Evolutionary conservation across 768 basidiomycete genomes (phyloP).

Genomic region (Tricholoma saponaceum): DNA sequence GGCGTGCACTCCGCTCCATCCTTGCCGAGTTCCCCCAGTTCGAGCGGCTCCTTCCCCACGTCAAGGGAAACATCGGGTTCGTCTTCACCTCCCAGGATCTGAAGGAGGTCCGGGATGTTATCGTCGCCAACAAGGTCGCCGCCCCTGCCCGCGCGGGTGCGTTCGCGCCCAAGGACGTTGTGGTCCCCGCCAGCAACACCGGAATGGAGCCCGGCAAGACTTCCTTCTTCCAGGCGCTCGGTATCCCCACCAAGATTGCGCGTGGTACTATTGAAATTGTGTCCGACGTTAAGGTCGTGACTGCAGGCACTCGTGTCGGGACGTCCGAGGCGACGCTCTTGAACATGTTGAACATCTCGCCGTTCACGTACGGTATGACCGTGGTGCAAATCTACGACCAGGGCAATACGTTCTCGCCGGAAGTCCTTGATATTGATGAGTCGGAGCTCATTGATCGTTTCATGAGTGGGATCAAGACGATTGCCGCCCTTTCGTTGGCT

Average conservation of each 20-base stretch:
- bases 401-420: conserved; percentile 87
- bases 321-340: conserved; percentile 95
- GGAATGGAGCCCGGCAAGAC: conserved; percentile 99
- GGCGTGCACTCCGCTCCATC: conserved; percentile 92
- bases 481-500: conserved; percentile 94
- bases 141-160: conserved; percentile 99
- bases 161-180: conserved; percentile 87
- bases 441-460: conserved; percentile 88
- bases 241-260: conserved; percentile 99
- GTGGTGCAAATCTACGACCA: conserved; percentile 95
- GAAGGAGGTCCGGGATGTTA: conserved; percentile 91
- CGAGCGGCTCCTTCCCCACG: conserved; percentile 93
- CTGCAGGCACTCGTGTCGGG: conserved; percentile 90
- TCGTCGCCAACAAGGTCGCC: conserved; percentile 95
- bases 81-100: conserved; percentile 93
- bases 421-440: conserved; percentile 92
- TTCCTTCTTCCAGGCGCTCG: conserved; percentile 99
- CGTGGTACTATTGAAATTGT: conserved; percentile 99
- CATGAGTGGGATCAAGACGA: conserved; percentile 89
- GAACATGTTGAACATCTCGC: conserved; percentile 99
- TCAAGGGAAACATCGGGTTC: conserved; percentile 98
- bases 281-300: conserved; percentile 92
- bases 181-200: conserved; percentile 93
- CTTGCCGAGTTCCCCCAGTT: conserved; percentile 88
- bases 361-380: conserved; percentile 99